Evolutionary conservation across 352 stramenopile species (phyloP), one percentile per base, ranked within the genome.

Genomic region (Pythium utonaiense): DNA sequence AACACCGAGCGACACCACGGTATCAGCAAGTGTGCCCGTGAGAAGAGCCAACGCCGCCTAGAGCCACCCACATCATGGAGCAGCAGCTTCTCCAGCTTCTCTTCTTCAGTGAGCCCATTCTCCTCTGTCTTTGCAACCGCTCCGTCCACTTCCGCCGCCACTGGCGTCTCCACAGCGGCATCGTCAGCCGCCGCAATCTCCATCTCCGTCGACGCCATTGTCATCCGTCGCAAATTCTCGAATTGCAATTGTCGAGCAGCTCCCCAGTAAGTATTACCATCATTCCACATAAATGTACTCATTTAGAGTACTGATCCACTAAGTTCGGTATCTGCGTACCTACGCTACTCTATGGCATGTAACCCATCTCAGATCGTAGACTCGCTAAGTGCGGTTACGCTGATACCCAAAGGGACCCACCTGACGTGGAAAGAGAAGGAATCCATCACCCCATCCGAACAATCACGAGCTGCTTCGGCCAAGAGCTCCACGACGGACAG

Each of bases 1-100:
- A n/a, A n/a, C 49, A 38, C 21, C 14, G 9, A 22, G 28, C 28
- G 9, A 33, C 28, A 33, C 5, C 28, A 33, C n/a, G n/a, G n/a
- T n/a, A n/a, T n/a, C n/a, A n/a, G n/a, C n/a, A n/a, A n/a, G n/a
- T n/a, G n/a, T n/a, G n/a, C n/a, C n/a, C n/a, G n/a, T n/a, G n/a
- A n/a, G n/a, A n/a, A 30, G 7, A 31, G 17, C 6, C 17, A 22
- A 3, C 16, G 8, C 17, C 17, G 17, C 14, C 10, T 24, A 24
- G 21, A 14, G 1, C 16, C 12, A 45, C 58, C 22, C 24, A 66
- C 51, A 34, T 66, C 59, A 28, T 66, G 51, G n/a, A 66, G 52
- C n/a, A 66, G 51, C 10, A 66, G 50, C 13, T 48, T 48, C 34
- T 66, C 59, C 25, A 60, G 31, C 40, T 55, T 45, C 41, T 66